Percentiles rank a stretch among this genome's conserved stretches.
Conservation (phyloP, 768 basidiomycete genomes). For the Lactifluus hygrophoroides region DNA sequence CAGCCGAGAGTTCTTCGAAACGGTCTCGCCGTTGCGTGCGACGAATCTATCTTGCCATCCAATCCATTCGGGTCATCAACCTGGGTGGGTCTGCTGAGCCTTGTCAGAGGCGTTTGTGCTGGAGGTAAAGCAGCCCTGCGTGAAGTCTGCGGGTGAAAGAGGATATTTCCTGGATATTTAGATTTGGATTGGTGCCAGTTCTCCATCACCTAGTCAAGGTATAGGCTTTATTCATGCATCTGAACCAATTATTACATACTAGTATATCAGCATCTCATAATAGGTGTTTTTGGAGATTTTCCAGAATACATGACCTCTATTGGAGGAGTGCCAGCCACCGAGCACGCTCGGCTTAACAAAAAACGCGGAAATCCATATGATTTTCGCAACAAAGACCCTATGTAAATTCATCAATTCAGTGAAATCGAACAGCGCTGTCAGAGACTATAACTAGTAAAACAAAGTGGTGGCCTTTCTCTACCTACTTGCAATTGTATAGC, state of each 20-base stretch:
- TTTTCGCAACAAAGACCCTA: too few relatives aligned
- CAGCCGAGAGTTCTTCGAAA: background rate
- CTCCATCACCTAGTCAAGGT: background rate
- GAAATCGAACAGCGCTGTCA: background rate
- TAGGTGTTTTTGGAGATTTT: background rate
- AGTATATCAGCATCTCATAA: background rate
- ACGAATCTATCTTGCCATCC: background rate
- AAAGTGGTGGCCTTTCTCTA: background rate
- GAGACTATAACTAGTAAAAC: background rate
- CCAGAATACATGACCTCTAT: too few relatives aligned
- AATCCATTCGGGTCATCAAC: background rate
- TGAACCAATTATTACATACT: background rate
- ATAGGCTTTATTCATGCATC: background rate
- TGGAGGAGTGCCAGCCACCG: too few relatives aligned
- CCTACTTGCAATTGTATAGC: background rate
- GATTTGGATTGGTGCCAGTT: background rate
- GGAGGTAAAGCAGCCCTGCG: background rate
- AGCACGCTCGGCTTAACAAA: background rate
- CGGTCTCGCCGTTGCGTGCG: background rate
- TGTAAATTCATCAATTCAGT: too few relatives aligned
- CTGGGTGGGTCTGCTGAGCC: background rate
- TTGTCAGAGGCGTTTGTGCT: background rate
- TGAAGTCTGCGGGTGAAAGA: background rate
- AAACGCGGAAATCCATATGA: background rate
- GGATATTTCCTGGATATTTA: background rate